These are phyloP conservation scores for Fomitopsis palustris DNA, from an alignment of 1,284 basidiomycete species.

Conservation along the genomic window DNA sequence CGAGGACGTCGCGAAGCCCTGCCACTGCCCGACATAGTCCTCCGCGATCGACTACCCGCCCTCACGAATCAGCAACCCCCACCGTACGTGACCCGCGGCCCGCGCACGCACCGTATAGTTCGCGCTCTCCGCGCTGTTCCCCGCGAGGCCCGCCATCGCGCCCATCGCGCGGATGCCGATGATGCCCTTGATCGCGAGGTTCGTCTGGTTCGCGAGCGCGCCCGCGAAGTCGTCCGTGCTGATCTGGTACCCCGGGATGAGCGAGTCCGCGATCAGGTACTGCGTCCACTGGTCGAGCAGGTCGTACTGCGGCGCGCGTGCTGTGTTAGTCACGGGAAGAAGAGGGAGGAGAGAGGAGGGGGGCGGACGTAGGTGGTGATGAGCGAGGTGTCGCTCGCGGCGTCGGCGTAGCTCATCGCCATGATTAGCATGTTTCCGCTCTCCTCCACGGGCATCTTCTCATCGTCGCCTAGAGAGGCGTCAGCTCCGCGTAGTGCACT, in stretches of 20 bases:
- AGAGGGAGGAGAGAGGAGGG: neutral
- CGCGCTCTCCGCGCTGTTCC: slow-evolving; percentile 40
- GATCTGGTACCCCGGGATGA: slow-evolving; percentile 59
- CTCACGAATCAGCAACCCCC: neutral
- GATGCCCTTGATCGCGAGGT: slow-evolving; percentile 77
- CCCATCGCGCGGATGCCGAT: slow-evolving; percentile 71
- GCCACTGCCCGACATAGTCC: slow-evolving; percentile 53
- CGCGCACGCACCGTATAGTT: slow-evolving; percentile 55
- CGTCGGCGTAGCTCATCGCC: slow-evolving; percentile 65
- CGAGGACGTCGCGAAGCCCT: slow-evolving; percentile 45
- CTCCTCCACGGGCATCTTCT: slow-evolving; percentile 67
- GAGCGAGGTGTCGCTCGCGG: slow-evolving; percentile 53
- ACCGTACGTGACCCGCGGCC: neutral
- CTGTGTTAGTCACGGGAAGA: neutral
- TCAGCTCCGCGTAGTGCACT: neutral
- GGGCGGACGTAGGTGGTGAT: slow-evolving; percentile 47
- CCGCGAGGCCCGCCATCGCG: slow-evolving; percentile 49
- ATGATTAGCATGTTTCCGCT: slow-evolving; percentile 77
- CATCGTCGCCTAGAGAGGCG: slow-evolving; percentile 38
- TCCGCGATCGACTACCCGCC: slow-evolving; percentile 45
- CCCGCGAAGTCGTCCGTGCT: slow-evolving; percentile 76
- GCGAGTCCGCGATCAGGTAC: slow-evolving; percentile 63
- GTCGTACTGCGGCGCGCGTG: slow-evolving; percentile 34
- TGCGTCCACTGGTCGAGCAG: slow-evolving; percentile 72
- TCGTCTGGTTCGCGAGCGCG: slow-evolving; percentile 70